phyloP scores from a whole-genome alignment of 768 basidiomycete species.

The Pulveroboletus sp. region DNA sequence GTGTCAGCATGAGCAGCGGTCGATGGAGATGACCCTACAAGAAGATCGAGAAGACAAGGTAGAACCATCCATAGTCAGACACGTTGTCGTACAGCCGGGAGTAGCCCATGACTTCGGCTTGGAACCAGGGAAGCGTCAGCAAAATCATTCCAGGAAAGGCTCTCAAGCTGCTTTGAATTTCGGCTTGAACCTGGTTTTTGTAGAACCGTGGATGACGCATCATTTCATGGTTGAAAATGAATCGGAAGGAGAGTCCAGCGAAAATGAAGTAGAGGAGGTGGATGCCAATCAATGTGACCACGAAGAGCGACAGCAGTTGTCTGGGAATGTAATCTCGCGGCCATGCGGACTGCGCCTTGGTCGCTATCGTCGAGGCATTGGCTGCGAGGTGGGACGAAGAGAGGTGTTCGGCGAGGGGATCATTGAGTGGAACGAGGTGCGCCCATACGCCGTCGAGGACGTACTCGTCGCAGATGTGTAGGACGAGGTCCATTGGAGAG shows the following conservation, averaged over 20 bases:
- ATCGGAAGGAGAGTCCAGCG: conserved; percentile 76
- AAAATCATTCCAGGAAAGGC: conserved; percentile 81
- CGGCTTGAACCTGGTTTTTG: conserved; percentile 76
- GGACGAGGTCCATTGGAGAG: conserved; percentile 73
- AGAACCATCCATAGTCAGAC: conserved; percentile 74
- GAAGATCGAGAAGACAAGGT: conserved; percentile 61
- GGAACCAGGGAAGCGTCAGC: conserved; percentile 91
- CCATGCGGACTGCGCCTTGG: conserved; percentile 63
- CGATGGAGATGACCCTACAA: conserved; percentile 43
- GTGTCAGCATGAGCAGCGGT: not conserved
- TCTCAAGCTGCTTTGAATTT: conserved; percentile 69
- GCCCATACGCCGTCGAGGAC: conserved; percentile 80
- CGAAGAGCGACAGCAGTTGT: conserved; percentile 66
- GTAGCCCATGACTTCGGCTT: conserved; percentile 85
- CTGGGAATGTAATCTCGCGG: conserved; percentile 78
- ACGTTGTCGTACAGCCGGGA: conserved; percentile 74
- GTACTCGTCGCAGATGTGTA: conserved; percentile 63
- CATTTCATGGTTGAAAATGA: conserved; percentile 93
- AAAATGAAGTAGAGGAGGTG: conserved; percentile 84
- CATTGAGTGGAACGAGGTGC: conserved; percentile 54
- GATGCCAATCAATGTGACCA: conserved; percentile 77
- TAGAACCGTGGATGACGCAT: conserved; percentile 93
- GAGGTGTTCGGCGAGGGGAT: conserved; percentile 37
- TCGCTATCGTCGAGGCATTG: conserved; percentile 38
- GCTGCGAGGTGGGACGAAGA: conserved; percentile 18